Evolutionary conservation across 2,329 filamentous ascomycete species (phyloP).

Genomic region (Fusarium guadeloupense): DNA sequence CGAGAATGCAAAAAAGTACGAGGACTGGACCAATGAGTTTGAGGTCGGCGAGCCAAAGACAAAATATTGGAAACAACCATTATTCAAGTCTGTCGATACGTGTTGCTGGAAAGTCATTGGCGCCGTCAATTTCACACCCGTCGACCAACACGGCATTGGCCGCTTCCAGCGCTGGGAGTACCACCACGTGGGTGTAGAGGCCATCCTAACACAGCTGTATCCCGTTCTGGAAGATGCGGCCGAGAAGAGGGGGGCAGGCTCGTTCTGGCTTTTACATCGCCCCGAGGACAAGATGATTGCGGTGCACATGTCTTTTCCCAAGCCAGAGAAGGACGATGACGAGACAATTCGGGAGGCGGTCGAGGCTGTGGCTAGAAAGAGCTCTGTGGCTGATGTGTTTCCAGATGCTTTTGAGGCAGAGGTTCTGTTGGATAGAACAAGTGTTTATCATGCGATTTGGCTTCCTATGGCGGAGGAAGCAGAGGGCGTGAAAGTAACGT

Average conservation of each 20-base stretch:
- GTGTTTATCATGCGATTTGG: conserved; percentile 28
- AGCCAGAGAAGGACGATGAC: neutral
- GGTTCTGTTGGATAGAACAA: conserved; percentile 14
- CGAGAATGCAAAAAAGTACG: conserved; percentile 17
- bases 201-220: conserved; percentile 30
- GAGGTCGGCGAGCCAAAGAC: conserved; percentile 34
- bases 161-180: conserved; percentile 37
- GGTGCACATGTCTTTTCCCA: conserved; percentile 25
- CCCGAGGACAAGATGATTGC: conserved; percentile 29
- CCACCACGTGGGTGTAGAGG: conserved; percentile 7
- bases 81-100: conserved; percentile 22
- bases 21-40: conserved; percentile 38
- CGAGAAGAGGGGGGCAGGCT: conserved; percentile 14
- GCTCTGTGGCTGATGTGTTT: conserved; percentile 12
- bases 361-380: neutral
- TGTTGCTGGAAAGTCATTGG: conserved; percentile 35
- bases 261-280: conserved; percentile 32
- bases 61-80: conserved; percentile 34
- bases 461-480: conserved; percentile 2
- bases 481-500: conserved; percentile 14
- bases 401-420: conserved; percentile 16
- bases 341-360: conserved; percentile 3
- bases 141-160: conserved; percentile 17
- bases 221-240: conserved; percentile 29
- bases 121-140: conserved; percentile 23